Conservation (phyloP, 495 filamentous ascomycete species). For the Talaromyces borbonicus region DNA sequence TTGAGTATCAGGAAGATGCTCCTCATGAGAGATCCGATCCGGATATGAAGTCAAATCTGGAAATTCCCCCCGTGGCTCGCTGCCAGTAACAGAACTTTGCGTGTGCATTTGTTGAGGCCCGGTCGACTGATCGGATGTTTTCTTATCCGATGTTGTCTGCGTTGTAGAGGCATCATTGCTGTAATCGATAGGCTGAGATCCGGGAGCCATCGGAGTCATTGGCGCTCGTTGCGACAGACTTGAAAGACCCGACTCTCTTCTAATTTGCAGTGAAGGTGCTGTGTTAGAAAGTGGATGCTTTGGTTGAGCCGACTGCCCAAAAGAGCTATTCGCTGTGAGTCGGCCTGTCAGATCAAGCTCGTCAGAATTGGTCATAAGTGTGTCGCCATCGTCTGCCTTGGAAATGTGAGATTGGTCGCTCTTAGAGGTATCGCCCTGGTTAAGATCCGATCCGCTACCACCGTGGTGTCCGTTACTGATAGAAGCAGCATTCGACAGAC, state of each 20-base stretch:
- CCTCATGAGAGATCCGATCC: constrained; percentile 33
- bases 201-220: constrained; percentile 63
- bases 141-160: constrained; percentile 68
- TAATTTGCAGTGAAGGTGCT: constrained; percentile 42
- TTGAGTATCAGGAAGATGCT: constrained; percentile 38
- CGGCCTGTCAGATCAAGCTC: constrained; percentile 30
- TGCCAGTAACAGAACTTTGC: constrained; percentile 38
- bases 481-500: constrained; percentile 37
- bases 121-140: constrained; percentile 43
- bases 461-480: constrained; percentile 40
- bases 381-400: constrained; percentile 52
- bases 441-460: constrained; percentile 37
- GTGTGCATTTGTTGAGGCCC: constrained; percentile 47
- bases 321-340: constrained; percentile 38
- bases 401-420: constrained; percentile 49
- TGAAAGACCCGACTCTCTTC: constrained; percentile 37
- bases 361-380: constrained; percentile 37
- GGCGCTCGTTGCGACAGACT: constrained; percentile 59
- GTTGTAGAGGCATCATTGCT: constrained; percentile 79
- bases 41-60: constrained; percentile 32
- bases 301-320: constrained; percentile 43
- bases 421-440: constrained; percentile 33
- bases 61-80: constrained; percentile 22
- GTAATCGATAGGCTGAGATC: constrained; percentile 65
- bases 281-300: constrained; percentile 39